phyloP scores from a whole-genome alignment of 2,329 filamentous ascomycete species.

The Phyllosticta capitalensis region DNA sequence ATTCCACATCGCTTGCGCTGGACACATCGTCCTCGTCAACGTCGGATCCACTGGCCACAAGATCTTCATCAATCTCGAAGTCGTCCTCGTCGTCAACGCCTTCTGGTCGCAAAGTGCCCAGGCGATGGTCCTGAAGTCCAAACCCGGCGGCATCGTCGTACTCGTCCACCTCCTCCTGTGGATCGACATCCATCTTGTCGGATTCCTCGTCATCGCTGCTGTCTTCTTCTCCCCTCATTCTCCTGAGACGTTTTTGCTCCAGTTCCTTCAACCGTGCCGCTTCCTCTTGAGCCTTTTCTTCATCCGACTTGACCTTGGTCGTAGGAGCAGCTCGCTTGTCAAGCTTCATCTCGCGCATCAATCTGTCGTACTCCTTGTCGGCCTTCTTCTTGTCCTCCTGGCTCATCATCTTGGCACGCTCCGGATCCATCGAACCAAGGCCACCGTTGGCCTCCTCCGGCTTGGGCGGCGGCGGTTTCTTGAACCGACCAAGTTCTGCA shows the following conservation, averaged over 20 bases:
- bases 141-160: conserved; percentile 52
- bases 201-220: conserved; percentile 57
- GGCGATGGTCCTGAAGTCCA: conserved; percentile 41
- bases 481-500: conserved; percentile 54
- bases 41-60: conserved; percentile 70
- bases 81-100: conserved; percentile 83
- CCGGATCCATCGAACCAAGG: conserved; percentile 45
- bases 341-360: conserved; percentile 70
- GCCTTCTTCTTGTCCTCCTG: conserved; percentile 52
- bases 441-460: conserved; percentile 28
- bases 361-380: conserved; percentile 80
- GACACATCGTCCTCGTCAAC: conserved; percentile 26
- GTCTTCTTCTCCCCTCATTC: conserved; percentile 79
- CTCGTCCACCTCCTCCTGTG: conserved; percentile 24
- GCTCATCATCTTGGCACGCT: conserved; percentile 51
- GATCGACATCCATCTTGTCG: conserved; percentile 19
- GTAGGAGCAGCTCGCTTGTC: conserved; percentile 80
- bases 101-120: conserved; percentile 17
- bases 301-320: conserved; percentile 82
- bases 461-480: conserved; percentile 36
- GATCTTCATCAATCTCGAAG: conserved; percentile 80
- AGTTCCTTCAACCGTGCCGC: conserved; percentile 67
- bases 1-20: conserved; percentile 19
- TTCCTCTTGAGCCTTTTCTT: conserved; percentile 72
- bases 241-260: conserved; percentile 69